phyloP scores from a whole-genome alignment of 192 early-diverging fungal genomes.

The Coemansia sp. region DNA sequence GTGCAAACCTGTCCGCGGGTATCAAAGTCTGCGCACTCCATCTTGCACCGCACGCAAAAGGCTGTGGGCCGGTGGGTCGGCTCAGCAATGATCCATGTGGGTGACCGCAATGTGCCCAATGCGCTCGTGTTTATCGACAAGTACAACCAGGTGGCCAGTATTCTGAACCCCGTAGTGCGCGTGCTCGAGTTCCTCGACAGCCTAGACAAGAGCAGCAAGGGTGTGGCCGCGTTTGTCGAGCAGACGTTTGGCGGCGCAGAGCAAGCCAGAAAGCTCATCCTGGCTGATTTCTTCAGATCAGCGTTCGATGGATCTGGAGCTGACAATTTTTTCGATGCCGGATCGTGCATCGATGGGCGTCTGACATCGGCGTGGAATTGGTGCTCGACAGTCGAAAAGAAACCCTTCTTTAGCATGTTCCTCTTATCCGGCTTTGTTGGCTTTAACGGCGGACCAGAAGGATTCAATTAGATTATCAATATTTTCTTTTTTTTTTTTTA shows the following conservation, averaged over 20 bases:
- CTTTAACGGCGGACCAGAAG: conserved; percentile 66
- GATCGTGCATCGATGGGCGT: conserved; percentile 94
- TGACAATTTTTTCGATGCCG: conserved; percentile 89
- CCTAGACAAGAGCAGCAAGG: conserved; percentile 47
- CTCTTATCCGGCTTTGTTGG: conserved; percentile 76
- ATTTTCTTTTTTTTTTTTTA: conserved; percentile 11
- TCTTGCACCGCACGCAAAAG: conserved; percentile 84
- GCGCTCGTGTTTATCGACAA: conserved; percentile 98
- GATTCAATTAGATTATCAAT: conserved; percentile 23
- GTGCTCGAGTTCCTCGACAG: conserved; percentile 75
- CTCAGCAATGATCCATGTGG: conserved; percentile 94
- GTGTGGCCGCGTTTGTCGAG: conserved; percentile 70
- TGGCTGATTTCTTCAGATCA: conserved; percentile 93
- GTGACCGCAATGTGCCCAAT: conserved; percentile 98
- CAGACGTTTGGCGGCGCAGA: conserved; percentile 68
- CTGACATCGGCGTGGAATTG: conserved; percentile 92
- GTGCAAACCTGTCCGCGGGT: conserved; percentile 88
- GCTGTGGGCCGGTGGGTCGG: conserved; percentile 91
- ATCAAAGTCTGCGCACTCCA: conserved; percentile 84
- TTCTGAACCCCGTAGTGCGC: conserved; percentile 84
- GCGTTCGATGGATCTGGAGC: conserved; percentile 98
- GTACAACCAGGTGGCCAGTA: conserved; percentile 97
- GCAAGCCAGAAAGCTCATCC: conserved; percentile 69
- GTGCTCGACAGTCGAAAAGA: conserved; percentile 92
- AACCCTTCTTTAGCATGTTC: conserved; percentile 89